phyloP scores from a whole-genome alignment of 805 yeast genomes.

The Myxozyma melibiosi region DNA sequence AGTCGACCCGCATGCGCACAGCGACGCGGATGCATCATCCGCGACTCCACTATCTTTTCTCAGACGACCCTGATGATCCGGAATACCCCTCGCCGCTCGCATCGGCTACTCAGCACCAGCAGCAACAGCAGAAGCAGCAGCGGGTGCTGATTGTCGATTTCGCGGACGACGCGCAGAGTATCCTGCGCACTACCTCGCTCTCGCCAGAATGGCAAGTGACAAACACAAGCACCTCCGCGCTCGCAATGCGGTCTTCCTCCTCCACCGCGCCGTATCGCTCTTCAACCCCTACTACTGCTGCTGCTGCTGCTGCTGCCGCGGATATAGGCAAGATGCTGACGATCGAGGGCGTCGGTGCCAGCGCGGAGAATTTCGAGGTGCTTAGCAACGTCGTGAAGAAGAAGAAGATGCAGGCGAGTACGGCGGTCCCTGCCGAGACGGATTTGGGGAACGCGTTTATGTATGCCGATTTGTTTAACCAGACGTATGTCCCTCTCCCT shows the following conservation, averaged over 20 bases:
- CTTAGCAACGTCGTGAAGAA: not conserved
- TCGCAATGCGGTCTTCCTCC: conserved; percentile 20
- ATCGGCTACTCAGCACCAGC: not conserved
- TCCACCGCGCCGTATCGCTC: not conserved
- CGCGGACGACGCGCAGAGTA: conserved; percentile 40
- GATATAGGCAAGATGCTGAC: conserved; percentile 27
- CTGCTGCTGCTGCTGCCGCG: not conserved
- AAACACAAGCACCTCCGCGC: conserved; percentile 32
- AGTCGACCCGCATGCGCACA: not conserved
- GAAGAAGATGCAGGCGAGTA: conserved; percentile 3
- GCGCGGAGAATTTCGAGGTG: conserved; percentile 11
- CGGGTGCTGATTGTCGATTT: conserved; percentile 43
- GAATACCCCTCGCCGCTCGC: conserved; percentile 9
- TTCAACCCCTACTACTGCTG: not conserved
- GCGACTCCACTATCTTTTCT: conserved; percentile 44
- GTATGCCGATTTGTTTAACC: conserved; percentile 17
- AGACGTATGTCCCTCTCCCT: conserved; percentile 13
- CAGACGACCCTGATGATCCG: conserved; percentile 40
- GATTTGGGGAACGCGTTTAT: conserved; percentile 13
- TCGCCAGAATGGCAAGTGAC: conserved; percentile 46
- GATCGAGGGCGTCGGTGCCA: conserved; percentile 31
- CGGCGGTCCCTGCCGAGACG: conserved; percentile 5
- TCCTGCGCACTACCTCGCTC: conserved; percentile 41
- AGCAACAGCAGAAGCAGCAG: not conserved
- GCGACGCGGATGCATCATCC: conserved; percentile 36